Percentiles rank a stretch among this genome's conserved stretches.
Evolutionary conservation across 1,139 yeast genomes (phyloP).

Genomic region (Pichia sp.): DNA sequence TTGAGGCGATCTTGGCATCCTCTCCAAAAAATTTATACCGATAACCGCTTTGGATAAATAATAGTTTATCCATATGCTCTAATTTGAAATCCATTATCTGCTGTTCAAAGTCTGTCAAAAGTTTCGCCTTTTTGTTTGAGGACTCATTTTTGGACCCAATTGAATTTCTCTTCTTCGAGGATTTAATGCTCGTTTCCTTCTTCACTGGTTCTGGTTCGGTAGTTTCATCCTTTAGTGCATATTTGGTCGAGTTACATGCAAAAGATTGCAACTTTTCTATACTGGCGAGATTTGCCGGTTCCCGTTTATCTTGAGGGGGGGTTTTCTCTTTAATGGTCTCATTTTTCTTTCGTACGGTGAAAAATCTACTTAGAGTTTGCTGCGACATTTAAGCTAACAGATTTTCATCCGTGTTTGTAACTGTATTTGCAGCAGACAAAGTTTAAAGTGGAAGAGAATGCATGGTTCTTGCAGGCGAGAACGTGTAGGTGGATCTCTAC

Average conservation of each 20-base stretch:
- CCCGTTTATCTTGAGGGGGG: background rate
- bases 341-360: slow-evolving; percentile 13
- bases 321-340: background rate
- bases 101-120: slow-evolving; percentile 73
- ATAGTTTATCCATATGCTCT: slow-evolving; percentile 56
- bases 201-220: background rate
- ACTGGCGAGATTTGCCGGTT: background rate
- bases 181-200: background rate
- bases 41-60: slow-evolving; percentile 87
- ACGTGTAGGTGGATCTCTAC: background rate
- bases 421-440: too few relatives aligned
- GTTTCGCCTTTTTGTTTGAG: too few relatives aligned
- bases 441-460: too few relatives aligned
- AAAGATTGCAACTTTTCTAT: background rate
- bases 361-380: slow-evolving; percentile 19
- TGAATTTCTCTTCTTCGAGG: background rate
- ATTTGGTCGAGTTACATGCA: background rate
- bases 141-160: background rate
- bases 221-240: background rate
- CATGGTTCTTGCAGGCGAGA: too few relatives aligned
- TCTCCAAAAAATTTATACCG: slow-evolving; percentile 81
- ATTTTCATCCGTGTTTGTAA: too few relatives aligned
- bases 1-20: slow-evolving; percentile 71
- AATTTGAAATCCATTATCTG: slow-evolving; percentile 67
- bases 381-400: slow-evolving; percentile 9